A percentile compares a stretch with the other conserved stretches of the same genome.
phyloP scores from a whole-genome alignment of 768 basidiomycete species.

The Mycena maculata region DNA sequence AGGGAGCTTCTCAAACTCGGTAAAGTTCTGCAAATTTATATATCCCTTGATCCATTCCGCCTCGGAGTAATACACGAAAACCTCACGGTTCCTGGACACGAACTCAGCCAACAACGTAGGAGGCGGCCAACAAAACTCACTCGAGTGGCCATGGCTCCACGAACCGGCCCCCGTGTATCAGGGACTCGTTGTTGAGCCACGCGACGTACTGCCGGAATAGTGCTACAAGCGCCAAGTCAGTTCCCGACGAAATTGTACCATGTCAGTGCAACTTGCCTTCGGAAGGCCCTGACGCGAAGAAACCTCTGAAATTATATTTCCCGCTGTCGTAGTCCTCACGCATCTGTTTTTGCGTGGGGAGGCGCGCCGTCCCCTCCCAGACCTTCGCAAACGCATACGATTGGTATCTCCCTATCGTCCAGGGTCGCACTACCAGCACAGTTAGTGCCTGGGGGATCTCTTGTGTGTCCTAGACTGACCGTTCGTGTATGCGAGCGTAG shows the following conservation, averaged over 20 bases:
- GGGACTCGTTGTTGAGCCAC: constrained; percentile 43
- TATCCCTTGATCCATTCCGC: constrained; percentile 36
- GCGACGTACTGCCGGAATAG: constrained; percentile 39
- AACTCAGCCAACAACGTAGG: neutral
- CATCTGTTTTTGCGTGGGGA: constrained; percentile 36
- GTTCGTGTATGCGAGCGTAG: constrained; percentile 45
- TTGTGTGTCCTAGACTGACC: constrained; percentile 6
- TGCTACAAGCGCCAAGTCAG: constrained; percentile 21
- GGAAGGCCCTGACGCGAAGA: constrained; percentile 34
- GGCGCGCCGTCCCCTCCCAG: constrained; percentile 41
- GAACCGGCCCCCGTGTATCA: constrained; percentile 40
- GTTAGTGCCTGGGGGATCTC: neutral
- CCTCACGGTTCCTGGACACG: constrained; percentile 33
- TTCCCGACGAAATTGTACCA: no score
- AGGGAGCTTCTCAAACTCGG: constrained; percentile 36
- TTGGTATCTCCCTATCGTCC: constrained; percentile 39
- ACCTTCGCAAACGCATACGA: constrained; percentile 42
- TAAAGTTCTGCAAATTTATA: constrained; percentile 33
- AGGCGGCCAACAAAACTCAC: constrained; percentile 22
- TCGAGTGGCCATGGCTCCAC: constrained; percentile 41
- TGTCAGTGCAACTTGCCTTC: constrained; percentile 29
- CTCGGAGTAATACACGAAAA: constrained; percentile 38
- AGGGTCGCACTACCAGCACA: constrained; percentile 35
- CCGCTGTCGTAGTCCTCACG: constrained; percentile 36
- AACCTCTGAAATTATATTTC: constrained; percentile 33